These are phyloP conservation scores for Schoenoplectus tabernaemontani DNA, from an alignment of 202 grass and related monocot genomes.

Conservation along the genomic window DNA sequence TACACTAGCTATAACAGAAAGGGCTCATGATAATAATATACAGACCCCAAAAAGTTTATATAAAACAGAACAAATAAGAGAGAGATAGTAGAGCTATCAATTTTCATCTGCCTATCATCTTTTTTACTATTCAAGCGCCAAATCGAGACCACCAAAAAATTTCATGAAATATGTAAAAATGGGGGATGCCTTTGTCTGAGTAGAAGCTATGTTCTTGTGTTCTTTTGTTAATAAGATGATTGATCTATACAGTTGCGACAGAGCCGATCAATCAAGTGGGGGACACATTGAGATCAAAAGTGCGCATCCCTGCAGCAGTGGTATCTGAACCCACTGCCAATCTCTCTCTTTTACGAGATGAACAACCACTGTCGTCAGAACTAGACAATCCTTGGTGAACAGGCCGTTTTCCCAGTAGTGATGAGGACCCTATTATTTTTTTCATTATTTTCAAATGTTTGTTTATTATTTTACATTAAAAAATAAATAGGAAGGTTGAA, in stretches of 20 bases:
- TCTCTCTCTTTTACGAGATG: constrained; percentile 46
- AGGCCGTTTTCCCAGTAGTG: constrained; percentile 43
- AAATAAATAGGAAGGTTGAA: neutral
- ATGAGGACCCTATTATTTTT: constrained; percentile 31
- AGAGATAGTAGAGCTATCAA: neutral
- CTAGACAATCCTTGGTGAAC: constrained; percentile 44
- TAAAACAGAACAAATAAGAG: constrained; percentile 4
- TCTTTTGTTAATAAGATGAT: constrained; percentile 16
- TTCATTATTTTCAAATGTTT: constrained; percentile 9
- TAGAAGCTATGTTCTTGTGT: constrained; percentile 10
- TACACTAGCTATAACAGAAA: constrained; percentile 5
- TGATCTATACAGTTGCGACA: constrained; percentile 19
- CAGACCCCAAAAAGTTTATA: neutral
- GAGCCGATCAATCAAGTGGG: constrained; percentile 18
- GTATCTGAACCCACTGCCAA: constrained; percentile 24
- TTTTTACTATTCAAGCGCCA: neutral
- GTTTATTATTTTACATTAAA: neutral
- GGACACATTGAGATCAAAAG: constrained; percentile 78
- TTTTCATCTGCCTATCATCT: constrained; percentile 5
- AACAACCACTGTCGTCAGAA: constrained; percentile 36
- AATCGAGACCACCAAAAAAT: constrained; percentile 15
- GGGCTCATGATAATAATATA: constrained; percentile 19
- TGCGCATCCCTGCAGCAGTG: constrained; percentile 25
- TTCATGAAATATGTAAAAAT: constrained; percentile 16
- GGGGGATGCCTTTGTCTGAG: constrained; percentile 19